Evolutionary conservation across 2,329 filamentous ascomycete genomes (phyloP).

Genomic region (Annulohypoxylon truncatum): DNA sequence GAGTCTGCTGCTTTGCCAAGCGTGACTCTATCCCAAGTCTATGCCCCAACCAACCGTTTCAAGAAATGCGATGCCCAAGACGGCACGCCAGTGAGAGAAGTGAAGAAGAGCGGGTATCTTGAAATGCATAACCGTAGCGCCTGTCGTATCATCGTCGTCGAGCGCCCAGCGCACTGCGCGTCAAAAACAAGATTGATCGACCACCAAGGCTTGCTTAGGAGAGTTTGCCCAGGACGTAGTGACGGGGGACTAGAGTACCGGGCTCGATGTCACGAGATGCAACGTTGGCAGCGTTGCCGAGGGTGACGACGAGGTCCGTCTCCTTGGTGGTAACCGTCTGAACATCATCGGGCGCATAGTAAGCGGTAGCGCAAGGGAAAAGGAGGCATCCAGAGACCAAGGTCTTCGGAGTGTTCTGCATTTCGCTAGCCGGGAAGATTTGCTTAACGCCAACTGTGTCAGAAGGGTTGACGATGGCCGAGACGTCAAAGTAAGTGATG

Average conservation of each 20-base stretch:
- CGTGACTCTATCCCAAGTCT: conserved; percentile 27
- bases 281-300: conserved; percentile 51
- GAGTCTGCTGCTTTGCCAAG: conserved; percentile 23
- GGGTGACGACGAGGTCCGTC: conserved; percentile 63
- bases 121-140: conserved; percentile 39
- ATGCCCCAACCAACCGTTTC: conserved; percentile 15
- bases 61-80: conserved; percentile 22
- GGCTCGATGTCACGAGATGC: conserved; percentile 41
- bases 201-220: conserved; percentile 39
- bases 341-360: conserved; percentile 65
- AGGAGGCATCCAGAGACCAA: conserved; percentile 62
- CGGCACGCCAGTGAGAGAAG: conserved; percentile 25
- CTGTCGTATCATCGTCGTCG: conserved; percentile 44
- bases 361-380: conserved; percentile 66
- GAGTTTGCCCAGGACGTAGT: conserved; percentile 52
- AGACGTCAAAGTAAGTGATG: conserved; percentile 68
- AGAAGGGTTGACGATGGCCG: conserved; percentile 64
- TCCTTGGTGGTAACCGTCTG: conserved; percentile 65
- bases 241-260: conserved; percentile 46
- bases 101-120: conserved; percentile 43
- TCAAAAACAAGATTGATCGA: conserved; percentile 23
- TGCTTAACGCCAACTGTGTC: conserved; percentile 65
- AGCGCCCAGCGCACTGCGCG: conserved; percentile 47
- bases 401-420: conserved; percentile 37
- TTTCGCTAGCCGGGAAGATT: conserved; percentile 59